A percentile compares a stretch with the other conserved stretches of the same genome.
Evolutionary conservation across 2,329 filamentous ascomycete species (phyloP).

Genomic region (Ceratocystis harringtonii): DNA sequence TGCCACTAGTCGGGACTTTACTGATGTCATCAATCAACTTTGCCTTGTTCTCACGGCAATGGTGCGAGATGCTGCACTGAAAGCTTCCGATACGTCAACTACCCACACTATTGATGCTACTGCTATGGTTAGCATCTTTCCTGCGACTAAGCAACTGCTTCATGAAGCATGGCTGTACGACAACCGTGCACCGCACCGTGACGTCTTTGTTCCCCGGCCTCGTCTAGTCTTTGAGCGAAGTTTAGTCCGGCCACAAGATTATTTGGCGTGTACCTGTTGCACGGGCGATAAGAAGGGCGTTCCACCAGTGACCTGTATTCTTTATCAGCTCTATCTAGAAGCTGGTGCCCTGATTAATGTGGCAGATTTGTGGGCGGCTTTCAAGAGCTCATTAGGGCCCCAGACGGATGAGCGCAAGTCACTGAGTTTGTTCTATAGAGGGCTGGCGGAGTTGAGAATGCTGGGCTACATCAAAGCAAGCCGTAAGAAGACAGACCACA

Average conservation of each 20-base stretch:
- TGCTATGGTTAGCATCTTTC: constrained; percentile 22
- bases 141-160: constrained; percentile 38
- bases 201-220: constrained; percentile 63
- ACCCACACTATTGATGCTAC: constrained; percentile 21
- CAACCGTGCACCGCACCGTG: constrained; percentile 49
- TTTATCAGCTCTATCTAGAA: constrained; percentile 69
- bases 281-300: constrained; percentile 20
- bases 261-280: constrained; percentile 60
- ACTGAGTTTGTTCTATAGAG: constrained; percentile 69
- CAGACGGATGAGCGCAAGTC: constrained; percentile 36
- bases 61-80: constrained; percentile 27
- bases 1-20: constrained; percentile 55
- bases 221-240: constrained; percentile 56
- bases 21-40: constrained; percentile 40
- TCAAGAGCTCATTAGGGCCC: constrained; percentile 45
- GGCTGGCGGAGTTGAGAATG: constrained; percentile 67
- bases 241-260: constrained; percentile 58
- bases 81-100: neutral
- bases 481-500: constrained; percentile 81
- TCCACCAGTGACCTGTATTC: constrained; percentile 53
- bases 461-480: constrained; percentile 81
- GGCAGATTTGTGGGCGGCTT: constrained; percentile 66
- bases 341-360: constrained; percentile 64
- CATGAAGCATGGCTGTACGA: constrained; percentile 67
- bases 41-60: constrained; percentile 20